Percentiles rank a stretch among this genome's conserved stretches.
Conservation (phyloP, 257 asterid genomes). For the Apocynum venetum region DNA sequence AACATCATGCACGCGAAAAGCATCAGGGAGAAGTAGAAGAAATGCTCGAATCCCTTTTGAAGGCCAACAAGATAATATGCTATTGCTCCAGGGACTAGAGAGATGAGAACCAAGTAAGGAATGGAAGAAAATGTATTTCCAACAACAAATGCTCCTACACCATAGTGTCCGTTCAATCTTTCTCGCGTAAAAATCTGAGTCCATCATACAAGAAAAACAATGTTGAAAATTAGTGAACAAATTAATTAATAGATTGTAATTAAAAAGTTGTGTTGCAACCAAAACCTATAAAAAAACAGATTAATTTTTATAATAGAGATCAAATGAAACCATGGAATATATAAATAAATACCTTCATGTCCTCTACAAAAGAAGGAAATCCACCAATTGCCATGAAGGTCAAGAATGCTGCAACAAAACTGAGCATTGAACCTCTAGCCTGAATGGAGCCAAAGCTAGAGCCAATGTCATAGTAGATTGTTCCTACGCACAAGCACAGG, state of each 20-base stretch:
- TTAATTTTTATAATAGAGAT: too few relatives aligned
- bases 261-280: too few relatives aligned
- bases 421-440: conserved; percentile 54
- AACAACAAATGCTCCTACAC: conserved; percentile 43
- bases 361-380: too few relatives aligned
- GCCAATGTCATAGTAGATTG: conserved; percentile 44
- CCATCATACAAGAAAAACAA: too few relatives aligned
- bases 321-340: conserved; percentile 26
- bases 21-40: too few relatives aligned
- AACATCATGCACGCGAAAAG: too few relatives aligned
- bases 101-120: conserved; percentile 45
- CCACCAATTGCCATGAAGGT: too few relatives aligned
- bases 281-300: too few relatives aligned
- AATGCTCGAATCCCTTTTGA: too few relatives aligned
- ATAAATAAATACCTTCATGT: too few relatives aligned
- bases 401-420: conserved; percentile 9
- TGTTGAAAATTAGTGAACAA: background rate
- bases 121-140: conserved; percentile 56
- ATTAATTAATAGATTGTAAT: too few relatives aligned
- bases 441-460: conserved; percentile 45
- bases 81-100: conserved; percentile 45
- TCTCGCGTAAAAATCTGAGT: conserved; percentile 52
- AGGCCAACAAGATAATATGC: too few relatives aligned
- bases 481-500: conserved; percentile 45
- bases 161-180: conserved; percentile 60